phyloP scores from a whole-genome alignment of 1,284 basidiomycete species.

The Tylopilus orsonianus region DNA sequence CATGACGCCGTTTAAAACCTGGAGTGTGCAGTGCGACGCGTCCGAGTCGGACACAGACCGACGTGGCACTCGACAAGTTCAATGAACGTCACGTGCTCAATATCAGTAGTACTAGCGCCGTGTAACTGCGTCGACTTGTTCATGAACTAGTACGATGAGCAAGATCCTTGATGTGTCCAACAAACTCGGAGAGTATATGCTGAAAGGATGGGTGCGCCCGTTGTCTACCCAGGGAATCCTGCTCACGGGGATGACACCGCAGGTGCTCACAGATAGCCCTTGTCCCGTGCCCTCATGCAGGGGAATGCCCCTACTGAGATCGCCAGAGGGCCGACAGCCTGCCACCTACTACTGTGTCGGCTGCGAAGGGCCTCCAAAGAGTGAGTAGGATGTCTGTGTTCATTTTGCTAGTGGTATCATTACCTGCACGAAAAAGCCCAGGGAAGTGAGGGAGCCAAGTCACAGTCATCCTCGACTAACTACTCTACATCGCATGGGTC shows the following conservation, averaged over 20 bases:
- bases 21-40: slow-evolving; percentile 5
- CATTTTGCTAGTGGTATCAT: slow-evolving; percentile 2
- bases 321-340: slow-evolving; percentile 53
- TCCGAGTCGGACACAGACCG: slow-evolving; percentile 3
- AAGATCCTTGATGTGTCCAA: slow-evolving; percentile 56
- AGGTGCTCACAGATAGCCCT: slow-evolving; percentile 67
- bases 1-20: slow-evolving; percentile 43
- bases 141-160: slow-evolving; percentile 40
- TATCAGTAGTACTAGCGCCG: background rate
- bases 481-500: slow-evolving; percentile 53
- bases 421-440: slow-evolving; percentile 23
- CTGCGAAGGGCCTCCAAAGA: slow-evolving; percentile 46
- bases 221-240: background rate
- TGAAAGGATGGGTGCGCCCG: slow-evolving; percentile 69
- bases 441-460: slow-evolving; percentile 23
- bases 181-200: slow-evolving; percentile 67
- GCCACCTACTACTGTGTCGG: slow-evolving; percentile 57
- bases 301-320: slow-evolving; percentile 64
- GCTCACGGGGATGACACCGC: slow-evolving; percentile 15
- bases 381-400: slow-evolving; percentile 28
- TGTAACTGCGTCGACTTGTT: background rate
- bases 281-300: slow-evolving; percentile 57
- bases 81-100: slow-evolving; percentile 25
- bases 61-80: slow-evolving; percentile 17
- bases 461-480: slow-evolving; percentile 43